Conservation (phyloP, 192 early-diverging fungal genomes). For the Polychytrium aggregatum region DNA sequence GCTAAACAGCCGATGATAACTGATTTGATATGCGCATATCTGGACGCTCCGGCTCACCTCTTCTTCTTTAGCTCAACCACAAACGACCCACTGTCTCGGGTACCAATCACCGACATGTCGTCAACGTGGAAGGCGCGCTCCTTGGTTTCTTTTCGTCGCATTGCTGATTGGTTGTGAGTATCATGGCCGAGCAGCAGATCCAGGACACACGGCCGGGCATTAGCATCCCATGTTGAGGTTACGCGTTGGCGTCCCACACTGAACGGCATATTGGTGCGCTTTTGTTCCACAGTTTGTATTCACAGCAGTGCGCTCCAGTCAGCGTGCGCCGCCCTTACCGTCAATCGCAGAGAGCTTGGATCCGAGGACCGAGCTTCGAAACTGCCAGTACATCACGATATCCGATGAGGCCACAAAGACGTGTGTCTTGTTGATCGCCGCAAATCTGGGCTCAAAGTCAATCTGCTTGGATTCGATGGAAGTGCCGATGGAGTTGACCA, state of each 20-base stretch:
- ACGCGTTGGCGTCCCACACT: neutral
- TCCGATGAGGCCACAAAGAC: slow-evolving; percentile 32
- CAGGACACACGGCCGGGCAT: no score
- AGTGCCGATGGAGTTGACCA: slow-evolving; percentile 46
- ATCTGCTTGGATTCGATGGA: slow-evolving; percentile 38
- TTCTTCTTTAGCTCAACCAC: slow-evolving; percentile 8
- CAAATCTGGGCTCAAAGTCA: slow-evolving; percentile 35
- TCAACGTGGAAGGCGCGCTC: slow-evolving; percentile 45
- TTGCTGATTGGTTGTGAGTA: slow-evolving; percentile 11
- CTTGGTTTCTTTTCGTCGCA: slow-evolving; percentile 21
- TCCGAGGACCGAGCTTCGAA: no score
- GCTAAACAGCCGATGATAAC: no score
- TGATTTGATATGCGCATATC: slow-evolving; percentile 2
- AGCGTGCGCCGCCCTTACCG: slow-evolving; percentile 17
- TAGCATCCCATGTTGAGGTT: neutral
- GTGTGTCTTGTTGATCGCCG: slow-evolving; percentile 26
- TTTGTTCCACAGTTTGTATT: no score
- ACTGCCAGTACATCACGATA: slow-evolving; percentile 35
- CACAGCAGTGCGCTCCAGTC: no score
- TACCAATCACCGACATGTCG: slow-evolving; percentile 22
- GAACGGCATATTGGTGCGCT: slow-evolving; percentile 1
- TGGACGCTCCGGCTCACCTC: slow-evolving; percentile 4
- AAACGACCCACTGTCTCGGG: neutral
- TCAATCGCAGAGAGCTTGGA: slow-evolving; percentile 25
- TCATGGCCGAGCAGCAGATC: no score